Evolutionary conservation across 768 basidiomycete species (phyloP), one percentile per base, ranked within the genome.

Genomic region (Sistotremastrum niveocremeum): DNA sequence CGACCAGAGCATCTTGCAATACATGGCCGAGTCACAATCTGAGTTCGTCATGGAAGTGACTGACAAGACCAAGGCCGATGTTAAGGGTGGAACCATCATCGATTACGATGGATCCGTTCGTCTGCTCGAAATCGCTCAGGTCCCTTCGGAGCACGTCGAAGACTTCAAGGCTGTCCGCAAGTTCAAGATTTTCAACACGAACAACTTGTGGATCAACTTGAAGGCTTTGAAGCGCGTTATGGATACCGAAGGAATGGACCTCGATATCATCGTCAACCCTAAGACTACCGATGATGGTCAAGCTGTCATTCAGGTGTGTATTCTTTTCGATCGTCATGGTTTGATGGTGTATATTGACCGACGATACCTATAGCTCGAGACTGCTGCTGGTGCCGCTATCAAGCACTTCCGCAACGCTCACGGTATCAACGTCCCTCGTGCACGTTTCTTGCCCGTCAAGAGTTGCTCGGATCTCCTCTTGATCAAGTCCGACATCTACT

Each of bases 41-140:
- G 90, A 94, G 63, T 91, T 90, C 68, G 63, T 90, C 61, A 90
- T 90, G 87, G 87, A 94, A 64, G 84, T 94, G 51, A 95, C 91
- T 7, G 87, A 93, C 71, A 94, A 93, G 76, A 93, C 90, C 57
- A 91, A 94, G 74, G 88, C 84, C 42, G 89, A 83, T 54, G 76
- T 83, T 63, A 83, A 83, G 68, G 84, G 84, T 65, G 86, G 86
- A 62, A 89, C 88, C 47, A 72, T 90, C 57, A 83, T 93, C 54
- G 84, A 90, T 64, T 91, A 91, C 59, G 85, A 95, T 36, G 90
- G 88, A 39, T 78, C 76, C 34, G 76, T 93, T 45, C 79, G 88
- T 44, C 69, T 95, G 46, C 79, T 95, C 48, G 91, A 95, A 69
- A 86, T 95, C 50, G 89, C 91, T 31, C 91, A 95, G 62, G 90